Base-by-base conservation (phyloP, 2,329 filamentous ascomycete genomes). In the Orbilia oligospora region DNA sequence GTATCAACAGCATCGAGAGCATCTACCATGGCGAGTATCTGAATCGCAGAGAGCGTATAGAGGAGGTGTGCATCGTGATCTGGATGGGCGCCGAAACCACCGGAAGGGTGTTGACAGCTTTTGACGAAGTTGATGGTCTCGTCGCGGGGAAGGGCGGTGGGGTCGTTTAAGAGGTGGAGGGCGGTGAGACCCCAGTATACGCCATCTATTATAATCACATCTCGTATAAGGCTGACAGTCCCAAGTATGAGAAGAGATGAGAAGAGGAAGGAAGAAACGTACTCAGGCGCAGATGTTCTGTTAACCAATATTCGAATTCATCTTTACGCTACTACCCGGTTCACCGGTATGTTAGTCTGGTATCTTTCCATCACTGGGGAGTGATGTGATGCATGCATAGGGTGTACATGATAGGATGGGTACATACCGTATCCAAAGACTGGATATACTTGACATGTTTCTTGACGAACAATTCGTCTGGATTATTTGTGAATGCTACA, bases 271-370 rank as follows among this genome's bases (percentile, higher is more conserved):
- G 6, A 6, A 30, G 14, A 22, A 18, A 12, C 69, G 16, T 78
- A 80, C 78, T 97, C 73, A 99, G 89, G 79, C 96, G 93, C 81
- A 99, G 88, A 84, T 99, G 96, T 85, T 99, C 95, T 14, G 96
- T 99, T 83, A 98, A 88, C 92, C 95, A 97, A 87, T 98, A 99
- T 85, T 97, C 94, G 82, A 97, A 91, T 85, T 97, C 93, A 87
- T 98, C 94, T 86, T 92, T 94, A 83, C 92, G 73, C 73, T 77
- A 77, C 73, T 77, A 44, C 53, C 44, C 38, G 48, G 58, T 61
- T 41, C 49, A 41, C 30, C 27, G 33, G 49, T 36, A 24, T 2
- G 53, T 71, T 67, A 66, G 66, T 76, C 65, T 30, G 53, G 18
- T 8, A 22, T 5, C 4, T 9, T 48, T 22, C 46, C 46, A 20